Conservation (phyloP, 768 basidiomycete species). For the Tricholoma hemisulphureum region DNA sequence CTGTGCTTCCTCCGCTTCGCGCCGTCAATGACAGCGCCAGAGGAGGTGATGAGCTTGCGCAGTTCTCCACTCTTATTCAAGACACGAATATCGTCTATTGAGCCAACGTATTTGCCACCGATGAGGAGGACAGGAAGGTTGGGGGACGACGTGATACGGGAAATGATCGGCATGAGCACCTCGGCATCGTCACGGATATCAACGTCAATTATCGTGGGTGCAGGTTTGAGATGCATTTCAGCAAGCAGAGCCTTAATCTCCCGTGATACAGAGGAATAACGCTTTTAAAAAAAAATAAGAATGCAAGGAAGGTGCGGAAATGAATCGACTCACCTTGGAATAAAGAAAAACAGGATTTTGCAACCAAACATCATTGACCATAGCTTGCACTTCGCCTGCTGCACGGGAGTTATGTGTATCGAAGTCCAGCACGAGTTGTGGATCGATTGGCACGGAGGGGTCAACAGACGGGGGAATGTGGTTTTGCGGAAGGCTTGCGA, state of each 20-base stretch:
- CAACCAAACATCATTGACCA: slow-evolving; percentile 68
- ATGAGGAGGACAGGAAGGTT: slow-evolving; percentile 69
- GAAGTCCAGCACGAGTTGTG: slow-evolving; percentile 80
- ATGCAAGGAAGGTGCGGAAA: slow-evolving; percentile 3
- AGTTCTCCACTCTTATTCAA: slow-evolving; percentile 53
- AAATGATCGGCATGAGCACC: slow-evolving; percentile 60
- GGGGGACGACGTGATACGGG: slow-evolving; percentile 52
- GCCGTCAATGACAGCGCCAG: slow-evolving; percentile 58
- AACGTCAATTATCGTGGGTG: slow-evolving; percentile 67
- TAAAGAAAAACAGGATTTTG: slow-evolving; percentile 75
- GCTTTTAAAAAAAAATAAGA: slow-evolving; percentile 33
- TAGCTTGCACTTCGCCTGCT: slow-evolving; percentile 52
- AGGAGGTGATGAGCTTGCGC: slow-evolving; percentile 43
- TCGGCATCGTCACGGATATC: slow-evolving; percentile 71
- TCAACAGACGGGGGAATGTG: slow-evolving; percentile 66
- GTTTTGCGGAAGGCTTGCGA: slow-evolving; percentile 73
- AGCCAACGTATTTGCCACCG: slow-evolving; percentile 58
- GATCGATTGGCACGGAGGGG: slow-evolving; percentile 66
- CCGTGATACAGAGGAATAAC: slow-evolving; percentile 62
- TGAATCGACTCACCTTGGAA: slow-evolving; percentile 50
- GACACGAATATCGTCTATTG: slow-evolving; percentile 50
- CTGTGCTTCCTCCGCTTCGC: slow-evolving; percentile 53
- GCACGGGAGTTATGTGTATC: slow-evolving; percentile 69
- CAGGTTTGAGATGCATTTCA: slow-evolving; percentile 56
- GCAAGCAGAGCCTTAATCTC: slow-evolving; percentile 62